Evolutionary conservation across 2,329 filamentous ascomycete genomes (phyloP).

Genomic region (Cladosporium sp.): DNA sequence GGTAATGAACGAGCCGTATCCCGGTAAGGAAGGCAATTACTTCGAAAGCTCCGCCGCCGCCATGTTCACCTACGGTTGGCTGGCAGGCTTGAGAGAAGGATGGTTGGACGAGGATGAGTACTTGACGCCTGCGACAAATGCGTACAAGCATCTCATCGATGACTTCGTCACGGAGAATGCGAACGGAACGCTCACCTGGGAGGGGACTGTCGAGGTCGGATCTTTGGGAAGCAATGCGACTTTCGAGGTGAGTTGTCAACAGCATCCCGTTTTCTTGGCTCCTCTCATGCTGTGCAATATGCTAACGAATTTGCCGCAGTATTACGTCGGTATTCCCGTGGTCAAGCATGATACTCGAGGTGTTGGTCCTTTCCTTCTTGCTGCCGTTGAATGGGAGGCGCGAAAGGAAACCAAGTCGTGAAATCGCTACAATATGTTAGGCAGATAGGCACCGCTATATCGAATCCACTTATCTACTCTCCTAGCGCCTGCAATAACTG

Average conservation of each 20-base stretch:
- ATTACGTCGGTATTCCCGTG: slow-evolving; percentile 35
- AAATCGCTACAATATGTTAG: too few relatives aligned
- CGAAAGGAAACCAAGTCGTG: background rate
- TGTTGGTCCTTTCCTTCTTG: slow-evolving; percentile 40
- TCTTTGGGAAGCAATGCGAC: slow-evolving; percentile 47
- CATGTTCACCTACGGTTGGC: slow-evolving; percentile 52
- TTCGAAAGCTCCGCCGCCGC: slow-evolving; percentile 54
- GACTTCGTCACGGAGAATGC: slow-evolving; percentile 43
- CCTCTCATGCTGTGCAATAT: background rate
- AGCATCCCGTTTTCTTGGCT: background rate
- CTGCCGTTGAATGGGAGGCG: slow-evolving; percentile 15
- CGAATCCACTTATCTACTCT: too few relatives aligned
- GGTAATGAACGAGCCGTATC: slow-evolving; percentile 54
- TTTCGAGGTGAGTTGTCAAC: slow-evolving; percentile 49
- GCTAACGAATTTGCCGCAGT: slow-evolving; percentile 22
- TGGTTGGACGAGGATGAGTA: slow-evolving; percentile 37
- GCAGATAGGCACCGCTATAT: too few relatives aligned
- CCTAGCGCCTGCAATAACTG: too few relatives aligned
- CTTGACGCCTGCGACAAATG: slow-evolving; percentile 45
- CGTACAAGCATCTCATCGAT: slow-evolving; percentile 42
- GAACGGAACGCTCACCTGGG: slow-evolving; percentile 48
- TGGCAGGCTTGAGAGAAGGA: slow-evolving; percentile 43
- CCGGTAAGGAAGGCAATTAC: slow-evolving; percentile 50
- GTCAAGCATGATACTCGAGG: slow-evolving; percentile 38
- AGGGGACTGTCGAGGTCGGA: slow-evolving; percentile 51